These are phyloP conservation scores for Rickenella mellea DNA, from an alignment of 768 basidiomycete species.

Conservation along the genomic window DNA sequence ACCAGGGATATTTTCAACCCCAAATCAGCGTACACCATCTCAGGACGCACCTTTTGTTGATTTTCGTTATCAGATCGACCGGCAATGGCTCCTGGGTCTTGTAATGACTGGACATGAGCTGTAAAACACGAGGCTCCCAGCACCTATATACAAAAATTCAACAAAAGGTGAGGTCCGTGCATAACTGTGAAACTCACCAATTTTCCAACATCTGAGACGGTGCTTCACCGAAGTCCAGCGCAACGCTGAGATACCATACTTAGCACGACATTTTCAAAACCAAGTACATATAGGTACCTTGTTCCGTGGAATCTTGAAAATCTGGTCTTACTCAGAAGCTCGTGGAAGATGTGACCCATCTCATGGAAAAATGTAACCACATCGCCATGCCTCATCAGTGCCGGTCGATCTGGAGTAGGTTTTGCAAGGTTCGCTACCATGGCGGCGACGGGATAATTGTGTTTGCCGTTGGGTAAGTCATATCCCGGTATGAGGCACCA, in stretches of 20 bases:
- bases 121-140: slow-evolving; percentile 72
- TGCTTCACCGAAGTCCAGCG: slow-evolving; percentile 80
- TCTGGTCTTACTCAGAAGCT: slow-evolving; percentile 56
- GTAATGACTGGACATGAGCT: slow-evolving; percentile 75
- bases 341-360: slow-evolving; percentile 55
- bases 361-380: slow-evolving; percentile 91
- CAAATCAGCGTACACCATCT: background rate
- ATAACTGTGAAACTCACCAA: slow-evolving; percentile 47
- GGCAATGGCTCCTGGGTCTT: slow-evolving; percentile 64
- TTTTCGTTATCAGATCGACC: slow-evolving; percentile 64
- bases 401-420: slow-evolving; percentile 69
- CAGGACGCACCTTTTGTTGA: slow-evolving; percentile 68
- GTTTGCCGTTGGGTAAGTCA: slow-evolving; percentile 40
- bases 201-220: slow-evolving; percentile 92
- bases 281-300: no score
- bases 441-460: slow-evolving; percentile 65
- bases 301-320: slow-evolving; percentile 80
- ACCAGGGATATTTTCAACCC: background rate
- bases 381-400: slow-evolving; percentile 79
- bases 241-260: slow-evolving; percentile 36
- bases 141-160: slow-evolving; percentile 34
- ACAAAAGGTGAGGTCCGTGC: background rate
- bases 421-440: slow-evolving; percentile 94
- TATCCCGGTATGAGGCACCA: slow-evolving; percentile 71
- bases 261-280: no score